Percentiles rank a stretch among this genome's conserved stretches.
Conservation (phyloP, 495 filamentous ascomycete species). For the Lepidopterella palustris region DNA sequence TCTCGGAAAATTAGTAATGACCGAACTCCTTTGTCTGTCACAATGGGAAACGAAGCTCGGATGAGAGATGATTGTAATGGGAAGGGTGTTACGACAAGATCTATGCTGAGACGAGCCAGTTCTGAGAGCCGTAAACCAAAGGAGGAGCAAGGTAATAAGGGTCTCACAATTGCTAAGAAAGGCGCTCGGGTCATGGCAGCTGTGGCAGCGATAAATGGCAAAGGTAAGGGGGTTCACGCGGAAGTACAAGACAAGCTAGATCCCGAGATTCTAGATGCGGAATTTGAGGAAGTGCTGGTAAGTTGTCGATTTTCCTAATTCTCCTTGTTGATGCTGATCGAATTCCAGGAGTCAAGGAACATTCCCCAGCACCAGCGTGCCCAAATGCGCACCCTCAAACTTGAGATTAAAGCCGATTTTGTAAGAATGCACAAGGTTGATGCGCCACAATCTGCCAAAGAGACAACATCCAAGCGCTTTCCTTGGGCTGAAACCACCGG, state of each 20-base stretch:
- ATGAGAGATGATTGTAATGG: background rate
- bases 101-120: conserved; percentile 14
- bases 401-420: conserved; percentile 90
- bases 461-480: conserved; percentile 17
- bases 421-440: conserved; percentile 79
- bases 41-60: conserved; percentile 19
- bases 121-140: conserved; percentile 24
- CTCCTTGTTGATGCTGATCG: too few species aligned
- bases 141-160: conserved; percentile 36
- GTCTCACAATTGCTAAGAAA: conserved; percentile 33
- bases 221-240: conserved; percentile 26
- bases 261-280: conserved; percentile 42
- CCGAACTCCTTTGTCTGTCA: conserved; percentile 14
- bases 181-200: conserved; percentile 56
- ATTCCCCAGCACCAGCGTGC: conserved; percentile 89
- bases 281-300: conserved; percentile 59
- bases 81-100: conserved; percentile 3
- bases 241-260: conserved; percentile 30
- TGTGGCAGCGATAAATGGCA: conserved; percentile 55
- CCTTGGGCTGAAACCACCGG: conserved; percentile 32
- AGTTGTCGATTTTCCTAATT: conserved; percentile 4
- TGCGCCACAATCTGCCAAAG: conserved; percentile 29
- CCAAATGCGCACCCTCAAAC: conserved; percentile 83
- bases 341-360: conserved; percentile 61
- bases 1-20: conserved; percentile 23